Percentiles rank a stretch among this genome's conserved stretches.
Evolutionary conservation across 2,329 filamentous ascomycete species (phyloP).

Genomic region (Xylaria polymorpha): DNA sequence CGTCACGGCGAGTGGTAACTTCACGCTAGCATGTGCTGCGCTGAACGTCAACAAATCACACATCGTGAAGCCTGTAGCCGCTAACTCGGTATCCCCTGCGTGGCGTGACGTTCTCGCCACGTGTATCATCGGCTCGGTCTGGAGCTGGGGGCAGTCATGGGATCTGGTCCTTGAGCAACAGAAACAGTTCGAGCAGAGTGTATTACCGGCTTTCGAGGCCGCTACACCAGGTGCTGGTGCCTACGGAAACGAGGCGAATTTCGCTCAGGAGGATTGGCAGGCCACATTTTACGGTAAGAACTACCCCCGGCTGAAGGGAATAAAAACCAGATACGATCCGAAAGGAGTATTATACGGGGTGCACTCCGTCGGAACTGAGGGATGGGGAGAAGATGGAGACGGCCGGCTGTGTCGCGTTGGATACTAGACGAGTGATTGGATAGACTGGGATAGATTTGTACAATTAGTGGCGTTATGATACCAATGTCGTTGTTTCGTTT

Average conservation of each 20-base stretch:
- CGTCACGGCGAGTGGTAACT: conserved; percentile 21
- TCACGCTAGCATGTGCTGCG: conserved; percentile 16
- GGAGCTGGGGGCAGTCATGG: conserved; percentile 20
- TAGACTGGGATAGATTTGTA: conserved; percentile 14
- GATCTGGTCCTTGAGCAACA: conserved; percentile 16
- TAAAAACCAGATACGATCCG: conserved; percentile 65
- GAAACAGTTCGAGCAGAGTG: conserved; percentile 1
- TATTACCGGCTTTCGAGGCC: conserved; percentile 8
- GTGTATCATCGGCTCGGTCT: conserved; percentile 23
- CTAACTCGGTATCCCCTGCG: conserved; percentile 6
- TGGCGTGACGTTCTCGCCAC: conserved; percentile 14
- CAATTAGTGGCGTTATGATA: conserved; percentile 20
- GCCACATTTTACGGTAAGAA: conserved; percentile 60
- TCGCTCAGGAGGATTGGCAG: conserved; percentile 50
- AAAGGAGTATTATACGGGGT: conserved; percentile 58
- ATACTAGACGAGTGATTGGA: neutral
- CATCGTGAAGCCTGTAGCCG: neutral
- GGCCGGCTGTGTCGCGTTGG: conserved; percentile 1
- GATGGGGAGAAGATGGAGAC: conserved; percentile 2
- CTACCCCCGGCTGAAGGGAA: conserved; percentile 54
- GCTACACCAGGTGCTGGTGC: conserved; percentile 20
- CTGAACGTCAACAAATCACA: conserved; percentile 21
- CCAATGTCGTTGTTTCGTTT: conserved; percentile 1
- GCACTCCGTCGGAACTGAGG: conserved; percentile 64
- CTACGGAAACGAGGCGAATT: conserved; percentile 33